Conservation (phyloP, 129 eudicot species). For the Erigeron canadensis region DNA sequence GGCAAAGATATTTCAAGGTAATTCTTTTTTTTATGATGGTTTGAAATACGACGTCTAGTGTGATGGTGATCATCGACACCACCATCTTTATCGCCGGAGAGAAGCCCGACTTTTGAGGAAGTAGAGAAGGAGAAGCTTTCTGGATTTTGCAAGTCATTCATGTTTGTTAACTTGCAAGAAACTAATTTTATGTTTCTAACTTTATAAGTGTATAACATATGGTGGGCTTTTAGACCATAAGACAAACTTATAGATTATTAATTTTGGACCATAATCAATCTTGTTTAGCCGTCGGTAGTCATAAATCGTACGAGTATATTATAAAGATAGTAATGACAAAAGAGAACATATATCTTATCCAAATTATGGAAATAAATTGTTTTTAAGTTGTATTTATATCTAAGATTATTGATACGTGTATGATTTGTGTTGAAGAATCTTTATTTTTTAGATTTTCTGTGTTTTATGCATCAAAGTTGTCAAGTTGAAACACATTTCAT, state of each 20-base stretch:
- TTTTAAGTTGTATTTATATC: too few relatives aligned
- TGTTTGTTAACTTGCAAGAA: slow-evolving; percentile 13
- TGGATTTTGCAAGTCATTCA: slow-evolving; percentile 31
- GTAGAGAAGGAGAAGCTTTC: slow-evolving; percentile 35
- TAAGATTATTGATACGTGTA: neutral
- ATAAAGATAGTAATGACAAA: neutral
- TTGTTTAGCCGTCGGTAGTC: neutral
- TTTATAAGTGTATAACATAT: slow-evolving; percentile 12
- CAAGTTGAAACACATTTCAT: too few relatives aligned
- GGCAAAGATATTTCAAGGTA: slow-evolving; percentile 36
- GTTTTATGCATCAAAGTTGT: too few relatives aligned
- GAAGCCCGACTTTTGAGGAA: slow-evolving; percentile 16
- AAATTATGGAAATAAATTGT: neutral
- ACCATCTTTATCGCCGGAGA: slow-evolving; percentile 22
- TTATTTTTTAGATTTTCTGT: too few relatives aligned
- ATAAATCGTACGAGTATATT: neutral
- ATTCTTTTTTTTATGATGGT: slow-evolving; percentile 15
- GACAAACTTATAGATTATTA: neutral
- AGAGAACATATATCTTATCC: neutral
- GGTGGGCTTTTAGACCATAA: too few relatives aligned
- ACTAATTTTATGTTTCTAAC: slow-evolving; percentile 3
- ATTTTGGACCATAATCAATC: neutral
- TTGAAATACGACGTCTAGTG: neutral
- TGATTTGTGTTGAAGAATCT: neutral
- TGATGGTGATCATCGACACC: slow-evolving; percentile 15